These are phyloP conservation scores for Epipyxis sp. DNA, from an alignment of 108 stramenopile species.

Conservation along the genomic window DNA sequence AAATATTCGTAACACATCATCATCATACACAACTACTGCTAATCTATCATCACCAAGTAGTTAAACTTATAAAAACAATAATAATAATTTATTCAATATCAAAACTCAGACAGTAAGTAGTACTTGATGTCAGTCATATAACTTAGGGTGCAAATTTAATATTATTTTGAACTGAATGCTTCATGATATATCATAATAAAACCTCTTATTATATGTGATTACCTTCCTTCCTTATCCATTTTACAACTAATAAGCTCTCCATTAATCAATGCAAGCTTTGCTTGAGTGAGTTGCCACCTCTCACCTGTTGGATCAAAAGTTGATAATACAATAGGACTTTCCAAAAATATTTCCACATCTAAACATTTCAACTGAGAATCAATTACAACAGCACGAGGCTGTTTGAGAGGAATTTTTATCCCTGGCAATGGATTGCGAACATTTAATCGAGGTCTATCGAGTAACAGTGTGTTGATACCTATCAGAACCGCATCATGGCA, in stretches of 20 bases:
- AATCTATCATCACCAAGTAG: no score
- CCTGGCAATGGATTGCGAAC: not conserved
- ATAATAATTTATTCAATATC: not conserved
- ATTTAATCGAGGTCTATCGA: not conserved
- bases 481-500: not conserved
- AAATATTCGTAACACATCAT: no score
- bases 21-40: no score
- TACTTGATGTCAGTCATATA: no score
- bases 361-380: not conserved
- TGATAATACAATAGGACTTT: not conserved
- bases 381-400: not conserved
- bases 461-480: not conserved
- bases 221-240: not conserved
- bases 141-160: no score
- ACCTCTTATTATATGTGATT: not conserved
- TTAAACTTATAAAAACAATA: not conserved
- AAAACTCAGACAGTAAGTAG: not conserved
- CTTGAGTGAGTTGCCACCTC: not conserved
- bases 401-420: not conserved
- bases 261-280: not conserved
- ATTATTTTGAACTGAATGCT: no score
- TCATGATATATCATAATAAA: no score
- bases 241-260: not conserved
- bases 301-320: not conserved
- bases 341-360: not conserved